Evolutionary conservation across 2,329 filamentous ascomycete species (phyloP).

Genomic region (Akanthomyces muscarius): DNA sequence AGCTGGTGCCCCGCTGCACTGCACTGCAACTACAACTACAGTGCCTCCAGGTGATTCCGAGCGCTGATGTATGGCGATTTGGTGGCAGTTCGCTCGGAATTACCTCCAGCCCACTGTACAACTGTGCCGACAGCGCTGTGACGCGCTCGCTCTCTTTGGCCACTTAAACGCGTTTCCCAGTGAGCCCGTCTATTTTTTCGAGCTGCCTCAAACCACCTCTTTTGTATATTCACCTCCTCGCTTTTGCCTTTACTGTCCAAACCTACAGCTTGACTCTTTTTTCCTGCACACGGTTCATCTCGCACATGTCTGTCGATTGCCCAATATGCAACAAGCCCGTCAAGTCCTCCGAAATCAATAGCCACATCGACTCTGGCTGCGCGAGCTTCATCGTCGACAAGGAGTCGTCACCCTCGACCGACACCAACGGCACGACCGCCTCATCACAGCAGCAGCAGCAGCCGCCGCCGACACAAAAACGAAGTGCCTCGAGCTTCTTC

Average conservation of each 20-base stretch:
- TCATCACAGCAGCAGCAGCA: constrained; percentile 23
- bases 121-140: background rate
- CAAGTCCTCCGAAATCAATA: constrained; percentile 73
- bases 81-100: no score
- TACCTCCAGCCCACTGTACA: no score
- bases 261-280: background rate
- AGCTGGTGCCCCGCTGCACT: no score
- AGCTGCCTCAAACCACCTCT: background rate
- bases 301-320: constrained; percentile 59
- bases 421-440: constrained; percentile 21
- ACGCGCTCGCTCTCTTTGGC: constrained; percentile 4
- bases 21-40: background rate
- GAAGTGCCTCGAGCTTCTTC: constrained; percentile 56
- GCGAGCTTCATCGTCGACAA: constrained; percentile 59
- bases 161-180: constrained; percentile 13
- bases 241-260: background rate
- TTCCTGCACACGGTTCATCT: background rate
- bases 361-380: constrained; percentile 85
- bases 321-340: constrained; percentile 77
- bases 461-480: constrained; percentile 44
- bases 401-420: constrained; percentile 30
- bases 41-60: no score
- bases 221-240: background rate
- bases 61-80: no score
- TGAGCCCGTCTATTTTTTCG: constrained; percentile 1